Evolutionary conservation across 2,329 filamentous ascomycete species (phyloP), one percentile per base, ranked within the genome.

Genomic region (Colletotrichum sp.): DNA sequence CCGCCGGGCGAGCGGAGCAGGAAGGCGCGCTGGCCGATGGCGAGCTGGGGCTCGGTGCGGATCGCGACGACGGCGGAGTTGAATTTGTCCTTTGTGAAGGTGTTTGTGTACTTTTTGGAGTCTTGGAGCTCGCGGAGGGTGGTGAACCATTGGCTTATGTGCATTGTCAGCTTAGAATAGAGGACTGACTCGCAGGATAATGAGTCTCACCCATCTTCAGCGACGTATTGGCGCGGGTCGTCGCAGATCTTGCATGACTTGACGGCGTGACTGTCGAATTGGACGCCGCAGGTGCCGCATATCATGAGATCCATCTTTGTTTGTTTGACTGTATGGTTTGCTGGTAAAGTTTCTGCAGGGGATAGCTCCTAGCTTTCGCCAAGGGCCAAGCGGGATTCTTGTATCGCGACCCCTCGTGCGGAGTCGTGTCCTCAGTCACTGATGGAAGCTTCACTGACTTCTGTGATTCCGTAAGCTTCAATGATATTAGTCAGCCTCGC

Each of bases 21-120:
- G 62, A 96, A 89, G 25, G 92, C 92, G 36, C 95, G 89, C 83
- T 97, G 93, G 1, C 94, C 94, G 77, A 97, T 97, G 70, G 87
- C 94, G 76, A 96, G 85, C 82, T 93, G 88, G 34, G 91, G 91
- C 48, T 85, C 83, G 0, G 90, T 90, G 65, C 80, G 80, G 71
- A 92, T 87, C 69, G 85, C 87, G 28, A 84, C 85, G 66, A 92
- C 82, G 15, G 83, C 80, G 4, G 83, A 75, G 76, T 93, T 88
- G 8, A 83, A 79, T 3, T 82, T 73, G 70, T 90, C 86, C 3
- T 87, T 84, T 13, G 84, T 84, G 79, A 91, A 92, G 10, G 85
- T 85, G 81, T 94, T 94, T 30, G 81, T 84, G 81, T 93, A 87
- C 7, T 80, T 82, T 13, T 62, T 67, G 6, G 78, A 74, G 13